These are phyloP conservation scores for Fusarium sp. DNA, from an alignment of 2,329 filamentous ascomycete species.

Conservation along the genomic window DNA sequence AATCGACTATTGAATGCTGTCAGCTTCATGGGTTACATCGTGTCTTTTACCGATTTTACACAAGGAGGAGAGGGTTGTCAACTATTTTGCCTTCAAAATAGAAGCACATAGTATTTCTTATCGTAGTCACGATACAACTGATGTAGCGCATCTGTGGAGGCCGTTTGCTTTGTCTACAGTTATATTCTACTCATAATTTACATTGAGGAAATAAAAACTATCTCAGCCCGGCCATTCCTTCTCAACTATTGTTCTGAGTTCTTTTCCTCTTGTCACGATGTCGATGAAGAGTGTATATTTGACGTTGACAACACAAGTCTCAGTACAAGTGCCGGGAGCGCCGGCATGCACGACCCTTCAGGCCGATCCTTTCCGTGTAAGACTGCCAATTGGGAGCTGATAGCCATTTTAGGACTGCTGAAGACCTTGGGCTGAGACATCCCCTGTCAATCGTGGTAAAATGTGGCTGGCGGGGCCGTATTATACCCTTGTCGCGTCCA, in stretches of 20 bases:
- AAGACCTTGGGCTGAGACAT: not conserved
- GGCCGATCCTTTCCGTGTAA: not conserved
- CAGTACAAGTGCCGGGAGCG: not conserved
- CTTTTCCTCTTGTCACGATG: not conserved
- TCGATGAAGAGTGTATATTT: accelerated
- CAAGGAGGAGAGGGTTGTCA: accelerated
- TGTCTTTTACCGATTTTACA: not conserved
- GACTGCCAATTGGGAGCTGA: not conserved
- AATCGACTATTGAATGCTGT: not conserved
- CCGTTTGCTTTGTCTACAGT: not conserved
- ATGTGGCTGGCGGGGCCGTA: not conserved
- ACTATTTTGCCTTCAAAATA: not conserved
- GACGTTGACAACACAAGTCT: not conserved
- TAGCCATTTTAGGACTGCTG: not conserved
- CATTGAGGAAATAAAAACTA: not conserved
- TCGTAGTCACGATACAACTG: accelerated
- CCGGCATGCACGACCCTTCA: not conserved
- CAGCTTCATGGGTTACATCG: not conserved
- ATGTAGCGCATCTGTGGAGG: not conserved
- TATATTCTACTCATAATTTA: not conserved
- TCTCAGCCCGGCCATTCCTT: not conserved
- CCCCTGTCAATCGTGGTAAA: not conserved
- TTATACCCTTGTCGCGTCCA: not conserved
- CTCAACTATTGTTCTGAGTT: accelerated
- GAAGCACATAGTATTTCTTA: not conserved